Evolutionary conservation across 2,329 filamentous ascomycete species (phyloP), one percentile per base, ranked within the genome.

Genomic region (Paecilomyces formosus): DNA sequence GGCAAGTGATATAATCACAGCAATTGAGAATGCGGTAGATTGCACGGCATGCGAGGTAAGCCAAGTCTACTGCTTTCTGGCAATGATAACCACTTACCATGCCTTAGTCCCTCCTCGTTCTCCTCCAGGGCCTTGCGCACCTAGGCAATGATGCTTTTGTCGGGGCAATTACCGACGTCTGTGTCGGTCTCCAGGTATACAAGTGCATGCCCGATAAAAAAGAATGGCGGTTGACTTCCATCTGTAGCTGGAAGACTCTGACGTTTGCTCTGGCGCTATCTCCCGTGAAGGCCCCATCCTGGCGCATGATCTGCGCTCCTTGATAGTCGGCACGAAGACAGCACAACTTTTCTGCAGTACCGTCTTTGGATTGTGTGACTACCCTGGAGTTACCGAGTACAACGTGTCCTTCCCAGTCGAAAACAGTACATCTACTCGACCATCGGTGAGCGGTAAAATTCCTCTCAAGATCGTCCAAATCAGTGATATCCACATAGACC

Each of bases 401-500:
- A 70, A 71, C 13, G 70, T 83, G 13, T 65, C 71, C 1, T 78
- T 83, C 53, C 78, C 81, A 12, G 62, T 65, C 6, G 64, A 74
- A 7, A 78, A 79, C 60, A 73, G 76, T 7, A 58, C 68, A 15
- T 64, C 65, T 15, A 64, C 59, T 13, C 74, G 79, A 13, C 75
- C 75, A 0, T 75, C 78, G 15, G 72, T 79, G 1, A 82, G 79
- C 55, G 76, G 78, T 2, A 68, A 77, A 66, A 63, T 71, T 4
- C 79, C 82, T 5, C 66, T 85, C 62, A 78, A 81, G 62, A 74
- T 86, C 3, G 81, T 85, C 24, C 84, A 86, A 64, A 82, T 82
- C 67, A 84, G 81, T 12, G 84, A 86, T 62, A 82, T 84, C 50
- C 84, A 86, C 59, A 72, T 86, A 56, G 83, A 86, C 61, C 78